Percentiles rank a stretch among this genome's conserved stretches.
Evolutionary conservation across 1,284 basidiomycete genomes (phyloP).

Genomic region (Vanrija sp.): DNA sequence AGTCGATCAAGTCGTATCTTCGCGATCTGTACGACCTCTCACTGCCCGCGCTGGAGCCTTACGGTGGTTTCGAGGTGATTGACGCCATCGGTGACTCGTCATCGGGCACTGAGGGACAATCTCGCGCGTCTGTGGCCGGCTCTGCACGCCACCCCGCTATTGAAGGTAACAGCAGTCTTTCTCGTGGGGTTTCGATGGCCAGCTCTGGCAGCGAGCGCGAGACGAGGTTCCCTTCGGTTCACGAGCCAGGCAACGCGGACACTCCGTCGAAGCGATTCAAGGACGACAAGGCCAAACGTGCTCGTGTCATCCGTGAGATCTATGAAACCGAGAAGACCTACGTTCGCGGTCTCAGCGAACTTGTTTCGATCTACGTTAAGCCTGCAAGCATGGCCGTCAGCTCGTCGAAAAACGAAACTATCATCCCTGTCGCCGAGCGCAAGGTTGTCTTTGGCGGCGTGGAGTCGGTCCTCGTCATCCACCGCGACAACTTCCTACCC

Average conservation of each 20-base stretch:
- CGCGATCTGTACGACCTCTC: slow-evolving; percentile 87
- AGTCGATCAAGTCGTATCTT: slow-evolving; percentile 89
- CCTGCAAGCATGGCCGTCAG: slow-evolving; percentile 67
- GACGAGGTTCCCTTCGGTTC: slow-evolving; percentile 1
- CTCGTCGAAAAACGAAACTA: slow-evolving; percentile 69
- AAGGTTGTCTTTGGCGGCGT: slow-evolving; percentile 90
- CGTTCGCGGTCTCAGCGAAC: slow-evolving; percentile 83
- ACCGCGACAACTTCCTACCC: slow-evolving; percentile 85
- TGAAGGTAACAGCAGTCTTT: slow-evolving; percentile 1
- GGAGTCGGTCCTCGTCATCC: slow-evolving; percentile 86
- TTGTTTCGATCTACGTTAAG: slow-evolving; percentile 92
- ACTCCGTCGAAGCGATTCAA: slow-evolving; percentile 64
- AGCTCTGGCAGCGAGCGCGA: slow-evolving; percentile 22
- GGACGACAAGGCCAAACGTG: slow-evolving; percentile 75
- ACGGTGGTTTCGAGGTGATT: slow-evolving; percentile 44
- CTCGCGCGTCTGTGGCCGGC: too few relatives aligned
- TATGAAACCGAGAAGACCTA: slow-evolving; percentile 94
- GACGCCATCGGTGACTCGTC: background rate
- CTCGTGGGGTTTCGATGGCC: slow-evolving; percentile 22
- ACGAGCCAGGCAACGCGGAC: background rate
- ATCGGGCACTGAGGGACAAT: background rate
- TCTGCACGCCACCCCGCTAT: background rate
- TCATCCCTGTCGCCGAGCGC: slow-evolving; percentile 63
- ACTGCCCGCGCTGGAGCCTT: slow-evolving; percentile 38
- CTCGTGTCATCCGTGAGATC: slow-evolving; percentile 76